These are phyloP conservation scores for Paragyromitra xinjiangensis DNA, from an alignment of 495 filamentous ascomycete species.

Conservation along the genomic window DNA sequence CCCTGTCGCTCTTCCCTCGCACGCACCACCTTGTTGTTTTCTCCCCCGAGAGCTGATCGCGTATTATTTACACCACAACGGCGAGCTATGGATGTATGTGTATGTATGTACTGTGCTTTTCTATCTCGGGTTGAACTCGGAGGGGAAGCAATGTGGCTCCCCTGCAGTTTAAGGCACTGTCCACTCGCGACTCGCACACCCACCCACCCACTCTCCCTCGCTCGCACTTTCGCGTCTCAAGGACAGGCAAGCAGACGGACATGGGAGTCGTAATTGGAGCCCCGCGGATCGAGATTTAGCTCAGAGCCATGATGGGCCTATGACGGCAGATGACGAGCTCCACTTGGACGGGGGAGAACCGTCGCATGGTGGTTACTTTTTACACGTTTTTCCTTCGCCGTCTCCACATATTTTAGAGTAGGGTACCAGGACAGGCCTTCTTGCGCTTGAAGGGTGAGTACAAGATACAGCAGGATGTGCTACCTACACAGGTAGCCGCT, in stretches of 20 bases:
- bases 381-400: constrained; percentile 17
- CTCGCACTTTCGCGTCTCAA: constrained; percentile 12
- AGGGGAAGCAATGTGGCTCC: constrained; percentile 38
- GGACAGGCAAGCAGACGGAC: constrained; percentile 18
- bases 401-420: constrained; percentile 10
- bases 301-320: constrained; percentile 45
- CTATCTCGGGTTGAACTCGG: constrained; percentile 19
- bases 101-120: constrained; percentile 2
- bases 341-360: constrained; percentile 6
- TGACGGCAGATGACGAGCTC: constrained; percentile 49
- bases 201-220: background rate
- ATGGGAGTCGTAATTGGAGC: constrained; percentile 40
- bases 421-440: background rate
- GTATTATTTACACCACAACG: constrained; percentile 46
- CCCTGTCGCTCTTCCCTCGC: background rate
- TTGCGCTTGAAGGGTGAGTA: background rate
- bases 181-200: constrained; percentile 20
- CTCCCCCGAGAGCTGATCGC: constrained; percentile 35
- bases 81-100: constrained; percentile 32
- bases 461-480: constrained; percentile 1
- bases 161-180: constrained; percentile 46
- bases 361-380: constrained; percentile 22
- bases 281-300: constrained; percentile 53
- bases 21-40: constrained; percentile 29
- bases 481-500: background rate